Conservation (phyloP, 768 basidiomycete genomes). For the Trametes villosa region DNA sequence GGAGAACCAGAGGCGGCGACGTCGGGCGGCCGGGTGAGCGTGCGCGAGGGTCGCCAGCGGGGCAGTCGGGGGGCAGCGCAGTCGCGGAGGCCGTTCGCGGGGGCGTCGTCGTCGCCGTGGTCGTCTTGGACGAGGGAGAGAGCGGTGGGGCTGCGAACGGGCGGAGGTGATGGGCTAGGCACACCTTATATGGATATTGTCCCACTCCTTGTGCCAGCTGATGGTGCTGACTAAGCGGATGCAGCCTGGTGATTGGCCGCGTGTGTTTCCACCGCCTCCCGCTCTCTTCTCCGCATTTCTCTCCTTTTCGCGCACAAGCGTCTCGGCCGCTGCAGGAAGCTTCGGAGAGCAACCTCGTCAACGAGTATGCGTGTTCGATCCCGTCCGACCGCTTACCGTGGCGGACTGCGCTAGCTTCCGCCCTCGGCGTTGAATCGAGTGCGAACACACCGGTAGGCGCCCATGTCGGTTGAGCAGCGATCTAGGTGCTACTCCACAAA, state of each 20-base stretch:
- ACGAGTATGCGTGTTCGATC: no score
- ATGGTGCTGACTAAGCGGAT: background rate
- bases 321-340: no score
- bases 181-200: constrained; percentile 10
- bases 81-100: background rate
- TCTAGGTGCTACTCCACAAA: no score
- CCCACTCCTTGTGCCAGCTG: background rate
- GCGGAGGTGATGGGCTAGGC: background rate
- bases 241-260: no score
- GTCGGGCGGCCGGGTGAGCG: background rate
- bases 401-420: no score
- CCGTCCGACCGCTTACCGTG: no score
- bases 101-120: constrained; percentile 6
- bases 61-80: background rate
- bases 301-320: background rate
- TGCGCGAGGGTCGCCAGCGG: background rate
- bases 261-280: background rate
- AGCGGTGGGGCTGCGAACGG: constrained; percentile 5
- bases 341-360: no score
- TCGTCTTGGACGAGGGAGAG: background rate
- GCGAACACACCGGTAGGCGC: no score
- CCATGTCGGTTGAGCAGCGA: no score
- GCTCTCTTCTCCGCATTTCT: background rate
- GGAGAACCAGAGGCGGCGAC: background rate
- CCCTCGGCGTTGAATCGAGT: no score